Evolutionary conservation across 306 rosid species (phyloP).

Genomic region (Sicyos edulis): DNA sequence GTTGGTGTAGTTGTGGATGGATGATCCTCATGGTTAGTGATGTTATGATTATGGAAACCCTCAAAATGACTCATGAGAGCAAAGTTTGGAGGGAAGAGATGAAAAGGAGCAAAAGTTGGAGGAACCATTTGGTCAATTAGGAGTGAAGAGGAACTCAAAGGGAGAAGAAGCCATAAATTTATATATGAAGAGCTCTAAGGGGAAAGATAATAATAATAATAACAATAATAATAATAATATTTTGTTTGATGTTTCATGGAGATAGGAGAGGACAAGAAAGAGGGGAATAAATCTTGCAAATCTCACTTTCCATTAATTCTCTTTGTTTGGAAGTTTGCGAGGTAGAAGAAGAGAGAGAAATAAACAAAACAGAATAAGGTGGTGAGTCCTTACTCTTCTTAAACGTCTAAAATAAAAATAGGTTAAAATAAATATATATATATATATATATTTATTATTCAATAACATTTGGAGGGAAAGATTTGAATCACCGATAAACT

Average conservation of each 20-base stretch:
- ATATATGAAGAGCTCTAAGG: background rate
- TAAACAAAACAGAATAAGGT: slow-evolving; percentile 30
- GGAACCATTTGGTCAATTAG: background rate
- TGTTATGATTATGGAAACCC: background rate
- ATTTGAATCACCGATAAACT: too few relatives aligned
- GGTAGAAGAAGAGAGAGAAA: slow-evolving; percentile 26
- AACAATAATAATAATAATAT: background rate
- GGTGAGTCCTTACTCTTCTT: slow-evolving; percentile 37
- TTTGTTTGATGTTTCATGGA: slow-evolving; percentile 26
- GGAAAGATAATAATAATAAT: background rate
- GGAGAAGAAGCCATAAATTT: background rate
- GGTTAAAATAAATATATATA: too few relatives aligned
- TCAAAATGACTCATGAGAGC: slow-evolving; percentile 6
- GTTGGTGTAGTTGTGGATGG: background rate
- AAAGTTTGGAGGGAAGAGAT: background rate
- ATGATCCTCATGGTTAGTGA: background rate
- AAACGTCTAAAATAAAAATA: slow-evolving; percentile 22
- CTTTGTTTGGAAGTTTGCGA: slow-evolving; percentile 95
- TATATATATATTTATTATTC: too few relatives aligned
- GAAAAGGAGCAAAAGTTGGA: background rate
- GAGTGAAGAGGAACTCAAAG: background rate
- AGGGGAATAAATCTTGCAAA: slow-evolving; percentile 51
- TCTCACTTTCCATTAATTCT: slow-evolving; percentile 85
- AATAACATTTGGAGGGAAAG: too few relatives aligned
- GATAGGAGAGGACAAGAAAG: slow-evolving; percentile 26